These are phyloP conservation scores for Botrytis pseudocinerea DNA, from an alignment of 2,329 filamentous ascomycete genomes.

Conservation along the genomic window DNA sequence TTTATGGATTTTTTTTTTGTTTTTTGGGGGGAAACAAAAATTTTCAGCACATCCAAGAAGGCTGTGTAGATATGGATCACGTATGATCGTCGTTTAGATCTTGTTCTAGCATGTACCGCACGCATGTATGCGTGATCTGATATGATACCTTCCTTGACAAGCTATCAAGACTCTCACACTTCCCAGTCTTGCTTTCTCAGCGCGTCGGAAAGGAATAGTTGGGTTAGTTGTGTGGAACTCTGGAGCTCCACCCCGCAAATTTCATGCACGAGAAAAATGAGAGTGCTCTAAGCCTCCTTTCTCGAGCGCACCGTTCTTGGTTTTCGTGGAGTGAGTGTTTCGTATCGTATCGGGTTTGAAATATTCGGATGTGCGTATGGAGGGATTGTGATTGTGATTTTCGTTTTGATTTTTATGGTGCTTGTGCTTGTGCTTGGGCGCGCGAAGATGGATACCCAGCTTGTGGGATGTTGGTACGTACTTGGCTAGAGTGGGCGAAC, in stretches of 20 bases:
- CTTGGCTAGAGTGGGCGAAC: background rate
- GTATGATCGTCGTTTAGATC: background rate
- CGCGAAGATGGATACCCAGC: background rate
- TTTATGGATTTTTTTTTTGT: background rate
- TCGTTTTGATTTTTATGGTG: too few species aligned
- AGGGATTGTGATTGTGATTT: too few species aligned
- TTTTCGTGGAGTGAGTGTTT: too few species aligned
- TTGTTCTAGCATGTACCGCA: too few species aligned
- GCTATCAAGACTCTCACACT: background rate
- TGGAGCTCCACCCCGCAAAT: background rate
- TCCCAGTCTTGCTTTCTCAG: background rate
- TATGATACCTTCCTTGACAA: constrained; percentile 1
- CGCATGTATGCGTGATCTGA: too few species aligned
- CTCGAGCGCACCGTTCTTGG: too few species aligned
- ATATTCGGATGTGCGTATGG: too few species aligned
- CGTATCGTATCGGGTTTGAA: background rate
- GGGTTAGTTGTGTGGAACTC: background rate
- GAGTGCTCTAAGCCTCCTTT: too few species aligned
- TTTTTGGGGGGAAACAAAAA: too few species aligned
- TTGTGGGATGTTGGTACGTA: background rate
- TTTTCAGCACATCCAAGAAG: background rate
- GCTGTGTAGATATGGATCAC: background rate
- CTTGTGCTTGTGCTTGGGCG: background rate
- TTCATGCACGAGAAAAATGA: background rate
- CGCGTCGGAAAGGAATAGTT: background rate